These are phyloP conservation scores for Tricholomella constricta DNA, from an alignment of 768 basidiomycete species.

Conservation along the genomic window DNA sequence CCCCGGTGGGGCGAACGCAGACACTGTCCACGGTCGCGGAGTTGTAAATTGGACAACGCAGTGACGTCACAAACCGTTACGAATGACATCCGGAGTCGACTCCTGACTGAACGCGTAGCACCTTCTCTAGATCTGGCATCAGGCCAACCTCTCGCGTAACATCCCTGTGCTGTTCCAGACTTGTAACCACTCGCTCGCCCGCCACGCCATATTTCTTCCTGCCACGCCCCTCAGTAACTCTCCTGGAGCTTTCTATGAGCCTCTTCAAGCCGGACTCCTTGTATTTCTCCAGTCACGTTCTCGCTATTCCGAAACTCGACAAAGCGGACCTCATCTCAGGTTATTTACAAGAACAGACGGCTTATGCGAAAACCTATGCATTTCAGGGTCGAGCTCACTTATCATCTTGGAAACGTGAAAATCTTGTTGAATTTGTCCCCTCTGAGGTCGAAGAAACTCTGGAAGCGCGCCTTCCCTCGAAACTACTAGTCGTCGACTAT, in stretches of 20 bases:
- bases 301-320: slow-evolving; percentile 40
- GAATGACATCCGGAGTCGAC: no score
- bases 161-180: no score
- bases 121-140: no score
- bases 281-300: slow-evolving; percentile 20
- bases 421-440: background rate
- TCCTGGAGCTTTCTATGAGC: slow-evolving; percentile 1
- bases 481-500: slow-evolving; percentile 17
- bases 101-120: no score
- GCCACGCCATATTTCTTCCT: no score
- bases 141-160: no score
- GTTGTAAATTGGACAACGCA: background rate
- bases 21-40: background rate
- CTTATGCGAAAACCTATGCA: slow-evolving; percentile 45
- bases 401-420: slow-evolving; percentile 29
- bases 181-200: no score
- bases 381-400: slow-evolving; percentile 37
- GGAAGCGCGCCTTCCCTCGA: background rate
- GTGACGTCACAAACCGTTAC: no score
- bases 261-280: background rate
- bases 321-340: slow-evolving; percentile 42
- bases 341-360: slow-evolving; percentile 52
- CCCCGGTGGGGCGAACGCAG: no score
- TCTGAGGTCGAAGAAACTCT: background rate
- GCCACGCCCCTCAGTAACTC: background rate